A percentile compares a stretch with the other conserved stretches of the same genome.
Evolutionary conservation across 805 yeast species (phyloP).

Genomic region (Candida taoyuanica): DNA sequence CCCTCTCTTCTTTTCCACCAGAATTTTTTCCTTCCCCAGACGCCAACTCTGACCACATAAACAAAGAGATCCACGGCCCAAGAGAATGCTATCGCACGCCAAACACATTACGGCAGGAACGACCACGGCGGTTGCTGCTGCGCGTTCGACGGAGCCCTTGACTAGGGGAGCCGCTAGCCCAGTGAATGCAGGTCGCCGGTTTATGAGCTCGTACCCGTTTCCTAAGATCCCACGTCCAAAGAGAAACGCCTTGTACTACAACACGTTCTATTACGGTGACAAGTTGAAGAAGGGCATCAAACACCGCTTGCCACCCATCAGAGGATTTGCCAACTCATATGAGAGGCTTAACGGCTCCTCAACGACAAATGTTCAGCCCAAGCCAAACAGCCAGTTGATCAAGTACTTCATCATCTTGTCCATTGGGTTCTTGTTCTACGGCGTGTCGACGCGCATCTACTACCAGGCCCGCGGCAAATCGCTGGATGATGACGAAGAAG

Average conservation of each 20-base stretch:
- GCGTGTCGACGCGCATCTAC: conserved; percentile 27
- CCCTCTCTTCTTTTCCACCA: not conserved
- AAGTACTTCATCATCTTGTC: conserved; percentile 27
- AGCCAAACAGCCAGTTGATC: conserved; percentile 22
- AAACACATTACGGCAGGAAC: conserved; percentile 9
- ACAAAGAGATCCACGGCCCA: conserved; percentile 1
- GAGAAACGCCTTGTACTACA: conserved; percentile 47
- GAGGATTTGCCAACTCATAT: conserved; percentile 23
- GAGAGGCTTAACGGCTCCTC: conserved; percentile 22
- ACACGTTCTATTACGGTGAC: conserved; percentile 35
- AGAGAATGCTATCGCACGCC: conserved; percentile 23
- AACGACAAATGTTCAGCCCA: conserved; percentile 9
- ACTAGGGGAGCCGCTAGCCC: conserved; percentile 8
- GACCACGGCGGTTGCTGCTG: conserved; percentile 10
- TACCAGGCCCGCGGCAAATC: conserved; percentile 22
- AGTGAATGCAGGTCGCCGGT: conserved; percentile 14
- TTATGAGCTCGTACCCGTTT: conserved; percentile 34
- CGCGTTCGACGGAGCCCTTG: conserved; percentile 10
- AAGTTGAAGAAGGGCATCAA: conserved; percentile 27
- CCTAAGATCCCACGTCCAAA: conserved; percentile 57
- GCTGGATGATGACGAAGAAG: conserved; percentile 21
- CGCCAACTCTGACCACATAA: conserved; percentile 2
- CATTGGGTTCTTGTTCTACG: conserved; percentile 26
- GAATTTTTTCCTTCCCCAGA: not conserved
- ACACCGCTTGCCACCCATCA: conserved; percentile 27